Base-by-base conservation (phyloP, 192 early-diverging fungal genomes). In the Coemansia sp. region DNA sequence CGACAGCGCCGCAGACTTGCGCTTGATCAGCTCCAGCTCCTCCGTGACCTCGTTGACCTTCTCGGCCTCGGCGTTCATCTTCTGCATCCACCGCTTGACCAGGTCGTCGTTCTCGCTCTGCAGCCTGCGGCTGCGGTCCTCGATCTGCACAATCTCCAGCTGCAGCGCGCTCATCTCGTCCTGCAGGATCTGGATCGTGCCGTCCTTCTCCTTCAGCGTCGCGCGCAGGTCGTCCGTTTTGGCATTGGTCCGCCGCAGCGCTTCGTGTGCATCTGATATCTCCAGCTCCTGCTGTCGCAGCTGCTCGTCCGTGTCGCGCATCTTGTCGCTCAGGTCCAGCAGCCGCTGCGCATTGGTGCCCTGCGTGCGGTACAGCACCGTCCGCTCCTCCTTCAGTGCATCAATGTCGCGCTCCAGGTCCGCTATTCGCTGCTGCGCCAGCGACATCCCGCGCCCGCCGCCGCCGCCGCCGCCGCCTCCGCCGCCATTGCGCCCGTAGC, bases 11-110 rank as follows among this genome's bases (percentile, higher is more conserved):
- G 56, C 56, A 11, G 60, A 73, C 57, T 72, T 80, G 48, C 43
- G 74, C 66, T 67, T 80, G 87, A 89, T 69, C 81, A 52, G 62
- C 85, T 95, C 96, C 60, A 92, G 84, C 78, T 92, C 91, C 49
- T 85, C 83, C 55, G 93, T 98, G 4, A 88, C 93, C 43, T 92
- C 91, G 69, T 98, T 97, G 87, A 98, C 91, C 64, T 88, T 88
- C 29, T 91, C 86, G 1, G 91, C 95, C 62, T 93, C 89, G 56
- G 90, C 87, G 60, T 89, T 92, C 89, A 85, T 93, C 72, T 89
- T 94, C 66, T 90, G 88, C 30, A 95, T 83, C 93, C 93, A 96
- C 51, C 96, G 80, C 59, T 93, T 87, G 24, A 98, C 81, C 31
- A 98, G 80, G 47, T 94, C 84, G 11, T 75, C 82, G 69, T 98